Base-by-base conservation (phyloP, 306 rosid genomes). In the Ziziphus jujuba region DNA sequence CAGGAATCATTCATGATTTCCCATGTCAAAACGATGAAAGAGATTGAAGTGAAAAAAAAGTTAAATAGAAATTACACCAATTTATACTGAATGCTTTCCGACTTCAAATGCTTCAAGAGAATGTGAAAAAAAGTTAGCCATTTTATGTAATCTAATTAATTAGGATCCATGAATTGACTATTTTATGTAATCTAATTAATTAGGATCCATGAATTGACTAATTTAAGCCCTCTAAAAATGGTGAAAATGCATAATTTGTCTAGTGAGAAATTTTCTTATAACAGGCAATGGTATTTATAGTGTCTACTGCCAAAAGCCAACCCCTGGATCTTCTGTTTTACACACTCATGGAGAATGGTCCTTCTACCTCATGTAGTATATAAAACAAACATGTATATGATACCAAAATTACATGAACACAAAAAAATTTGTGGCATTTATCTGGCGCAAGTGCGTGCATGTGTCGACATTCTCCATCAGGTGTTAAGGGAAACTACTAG, bases 1-100 rank as follows among this genome's bases (percentile, higher is more conserved):
- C 72, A 25, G 35, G 28, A 56, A 76, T 48, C 17, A 66, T n/a
- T 44, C 48, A 55, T 56, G 9, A 22, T 56, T 59, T 76, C 72
- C 76, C 24, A 21, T 21, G 8, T 11, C 6, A 61, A 11, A 21
- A 31, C 13, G 8, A 11, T 44, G 28, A 51, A 20, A 7, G 0
- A n/a, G 33, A 38, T 21, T 47, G 31, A 38, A 5, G 51, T 11
- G n/a, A n/a, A n/a, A n/a, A n/a, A n/a, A n/a, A n/a, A n/a, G n/a
- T n/a, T n/a, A 15, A 38, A 60, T 11, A 60, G 31, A 20, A 43
- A 35, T 34, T 28, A 49, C 56, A 16, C 47, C 38, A 63, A 54
- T 44, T 8, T 21, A 24, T 9, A 24, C 4, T 31, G 57, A 50
- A 49, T 10, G 13, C 9, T 38, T 12, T 20, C n/a, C 5, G 9